These are phyloP conservation scores for Beta macrorhiza DNA, from an alignment of 179 eudicot species.

Conservation along the genomic window DNA sequence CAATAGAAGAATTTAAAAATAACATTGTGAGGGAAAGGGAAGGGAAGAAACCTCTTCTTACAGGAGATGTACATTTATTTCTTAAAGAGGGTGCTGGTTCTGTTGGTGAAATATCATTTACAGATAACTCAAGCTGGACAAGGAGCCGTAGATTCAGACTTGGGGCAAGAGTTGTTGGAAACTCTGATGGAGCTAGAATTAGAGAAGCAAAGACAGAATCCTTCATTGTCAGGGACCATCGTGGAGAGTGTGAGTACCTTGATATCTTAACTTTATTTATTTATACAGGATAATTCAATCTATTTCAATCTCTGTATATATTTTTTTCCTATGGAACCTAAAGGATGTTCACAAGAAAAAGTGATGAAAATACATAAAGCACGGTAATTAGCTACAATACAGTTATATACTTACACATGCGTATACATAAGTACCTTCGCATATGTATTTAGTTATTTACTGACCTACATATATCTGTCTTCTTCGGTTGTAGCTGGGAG, in stretches of 20 bases:
- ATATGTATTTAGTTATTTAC: not conserved
- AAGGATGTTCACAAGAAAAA: not conserved
- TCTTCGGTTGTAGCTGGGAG: not conserved
- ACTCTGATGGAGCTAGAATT: conserved; percentile 50
- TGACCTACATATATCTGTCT: not conserved
- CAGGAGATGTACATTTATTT: conserved; percentile 53
- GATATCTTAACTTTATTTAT: conserved; percentile 2
- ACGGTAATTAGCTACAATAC: not conserved
- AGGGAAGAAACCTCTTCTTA: conserved; percentile 81
- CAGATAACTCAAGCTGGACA: conserved; percentile 90
- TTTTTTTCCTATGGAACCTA: not conserved
- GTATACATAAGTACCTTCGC: not conserved
- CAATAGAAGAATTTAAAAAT: conserved; percentile 64
- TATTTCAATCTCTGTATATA: not conserved
- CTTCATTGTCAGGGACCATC: conserved; percentile 81
- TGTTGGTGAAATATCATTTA: conserved; percentile 62
- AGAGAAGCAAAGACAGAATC: conserved; percentile 86
- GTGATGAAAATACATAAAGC: not conserved
- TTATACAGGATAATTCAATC: not conserved
- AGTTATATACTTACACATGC: no score
- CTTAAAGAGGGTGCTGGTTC: conserved; percentile 67
- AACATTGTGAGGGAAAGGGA: conserved; percentile 76
- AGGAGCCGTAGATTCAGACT: conserved; percentile 82
- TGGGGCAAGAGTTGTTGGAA: conserved; percentile 68
- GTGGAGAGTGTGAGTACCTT: conserved; percentile 76